Conservation (phyloP, 257 asterid genomes). For the Phtheirospermum japonicum region DNA sequence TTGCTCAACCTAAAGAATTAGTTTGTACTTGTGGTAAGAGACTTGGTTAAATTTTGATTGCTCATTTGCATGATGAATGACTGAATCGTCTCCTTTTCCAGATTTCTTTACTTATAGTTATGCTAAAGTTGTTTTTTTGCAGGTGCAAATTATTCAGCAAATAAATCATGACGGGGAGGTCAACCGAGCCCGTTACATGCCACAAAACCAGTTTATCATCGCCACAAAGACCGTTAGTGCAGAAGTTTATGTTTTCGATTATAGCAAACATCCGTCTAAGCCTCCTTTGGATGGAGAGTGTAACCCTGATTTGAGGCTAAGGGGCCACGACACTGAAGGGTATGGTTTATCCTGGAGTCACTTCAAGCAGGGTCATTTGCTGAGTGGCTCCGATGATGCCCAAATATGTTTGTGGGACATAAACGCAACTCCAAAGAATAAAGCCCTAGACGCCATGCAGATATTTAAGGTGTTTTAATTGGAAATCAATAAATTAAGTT, state of each 20-base stretch:
- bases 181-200: slow-evolving; percentile 82
- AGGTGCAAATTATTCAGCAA: slow-evolving; percentile 84
- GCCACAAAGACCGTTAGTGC: slow-evolving; percentile 77
- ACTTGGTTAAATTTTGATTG: too few relatives aligned
- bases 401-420: slow-evolving; percentile 82
- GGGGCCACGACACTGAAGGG: slow-evolving; percentile 73
- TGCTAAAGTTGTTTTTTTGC: slow-evolving; percentile 34
- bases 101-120: too few relatives aligned
- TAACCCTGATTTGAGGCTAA: slow-evolving; percentile 71
- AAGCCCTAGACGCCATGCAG: slow-evolving; percentile 67
- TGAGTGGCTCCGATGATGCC: slow-evolving; percentile 85
- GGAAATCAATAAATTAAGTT: too few relatives aligned
- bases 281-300: slow-evolving; percentile 71
- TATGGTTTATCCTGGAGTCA: slow-evolving; percentile 81
- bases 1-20: too few relatives aligned
- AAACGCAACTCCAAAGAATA: slow-evolving; percentile 63
- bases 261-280: slow-evolving; percentile 79
- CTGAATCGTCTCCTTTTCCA: too few relatives aligned
- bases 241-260: slow-evolving; percentile 73
- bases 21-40: too few relatives aligned
- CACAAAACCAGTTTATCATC: slow-evolving; percentile 62
- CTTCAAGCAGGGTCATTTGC: slow-evolving; percentile 61
- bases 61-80: too few relatives aligned
- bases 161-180: slow-evolving; percentile 85
- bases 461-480: slow-evolving; percentile 41